Evolutionary conservation across 2,329 filamentous ascomycete genomes (phyloP), one percentile per base, ranked within the genome.

Genomic region (Diaporthe batatas): DNA sequence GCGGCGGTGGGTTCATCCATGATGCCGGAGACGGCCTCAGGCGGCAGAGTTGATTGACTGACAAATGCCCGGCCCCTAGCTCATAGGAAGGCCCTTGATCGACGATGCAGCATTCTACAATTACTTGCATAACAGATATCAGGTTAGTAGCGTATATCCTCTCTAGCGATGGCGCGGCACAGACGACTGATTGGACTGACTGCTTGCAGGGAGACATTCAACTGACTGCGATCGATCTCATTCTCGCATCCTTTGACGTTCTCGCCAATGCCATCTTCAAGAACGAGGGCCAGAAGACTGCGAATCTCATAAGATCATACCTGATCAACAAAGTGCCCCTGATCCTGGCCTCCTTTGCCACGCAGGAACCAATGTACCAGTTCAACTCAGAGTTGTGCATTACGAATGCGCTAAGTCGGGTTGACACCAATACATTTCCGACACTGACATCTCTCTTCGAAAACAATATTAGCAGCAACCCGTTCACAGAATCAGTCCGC

Each of bases 181-280:
- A 67, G 32, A 25, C 6, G 34, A 64, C 81, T 85, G 58, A 86
- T 68, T 36, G 12, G 6, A 21, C 2, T 6, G 6, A 21, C 2
- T 6, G 29, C 2, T 29, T 29, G 47, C 70, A 95, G 89, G 93
- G 92, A 51, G 93, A 98, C 77, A 88, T 93, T 54, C 93, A 96
- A 81, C 88, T 90, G 16, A 91, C 94, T 57, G 91, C 93, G 0
- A 90, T 94, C 70, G 95, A 98, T 77, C 86, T 98, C 2, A 93
- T 98, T 54, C 89, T 96, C 12, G 94, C 95, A 1, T 92, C 95
- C 0, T 98, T 99, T 78, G 95, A 98, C 77, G 89, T 97, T 6
- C 86, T 99, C 21, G 93, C 95, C 47, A 97, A 97, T 78, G 93
- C 93, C 6, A 93, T 96, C 75, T 94, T 96, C 76, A 90, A 87